Evolutionary conservation across 1,139 yeast species (phyloP).

Genomic region (Sugiyamaella neomexicana): DNA sequence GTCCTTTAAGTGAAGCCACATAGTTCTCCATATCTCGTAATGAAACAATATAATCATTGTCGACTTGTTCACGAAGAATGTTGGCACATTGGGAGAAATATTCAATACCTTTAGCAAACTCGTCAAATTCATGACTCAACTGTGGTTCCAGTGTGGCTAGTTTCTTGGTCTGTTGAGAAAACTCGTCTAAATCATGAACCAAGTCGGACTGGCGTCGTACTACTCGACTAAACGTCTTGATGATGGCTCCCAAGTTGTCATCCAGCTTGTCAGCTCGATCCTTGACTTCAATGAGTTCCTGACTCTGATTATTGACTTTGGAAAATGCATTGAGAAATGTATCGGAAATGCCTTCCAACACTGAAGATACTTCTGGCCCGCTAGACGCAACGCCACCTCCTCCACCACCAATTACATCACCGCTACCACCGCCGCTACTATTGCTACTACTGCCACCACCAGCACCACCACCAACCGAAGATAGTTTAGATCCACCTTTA

Average conservation of each 20-base stretch:
- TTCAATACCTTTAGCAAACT: conserved; percentile 55
- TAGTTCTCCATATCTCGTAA: conserved; percentile 87
- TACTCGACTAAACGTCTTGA: conserved; percentile 71
- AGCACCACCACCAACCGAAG: conserved; percentile 21
- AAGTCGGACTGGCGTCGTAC: conserved; percentile 73
- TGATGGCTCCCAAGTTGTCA: conserved; percentile 77
- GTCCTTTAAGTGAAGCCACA: conserved; percentile 67
- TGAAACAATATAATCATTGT: conserved; percentile 78
- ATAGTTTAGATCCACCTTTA: conserved; percentile 41
- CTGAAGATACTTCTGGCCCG: conserved; percentile 34
- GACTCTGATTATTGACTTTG: conserved; percentile 69
- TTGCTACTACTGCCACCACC: conserved; percentile 25
- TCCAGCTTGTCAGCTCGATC: conserved; percentile 81
- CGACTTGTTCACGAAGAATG: conserved; percentile 61
- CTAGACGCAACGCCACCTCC: neutral
- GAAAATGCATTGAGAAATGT: conserved; percentile 90
- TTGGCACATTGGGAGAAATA: conserved; percentile 49
- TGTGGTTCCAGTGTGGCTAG: conserved; percentile 56
- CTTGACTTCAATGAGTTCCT: conserved; percentile 80
- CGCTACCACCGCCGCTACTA: neutral
- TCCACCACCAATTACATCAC: too few relatives aligned
- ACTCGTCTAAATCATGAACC: conserved; percentile 68
- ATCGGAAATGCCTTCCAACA: conserved; percentile 72
- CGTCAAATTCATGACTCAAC: conserved; percentile 52
- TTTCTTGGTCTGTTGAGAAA: conserved; percentile 68